Conservation (phyloP, 305 asterid genomes). For the Fraxinus floribunda region DNA sequence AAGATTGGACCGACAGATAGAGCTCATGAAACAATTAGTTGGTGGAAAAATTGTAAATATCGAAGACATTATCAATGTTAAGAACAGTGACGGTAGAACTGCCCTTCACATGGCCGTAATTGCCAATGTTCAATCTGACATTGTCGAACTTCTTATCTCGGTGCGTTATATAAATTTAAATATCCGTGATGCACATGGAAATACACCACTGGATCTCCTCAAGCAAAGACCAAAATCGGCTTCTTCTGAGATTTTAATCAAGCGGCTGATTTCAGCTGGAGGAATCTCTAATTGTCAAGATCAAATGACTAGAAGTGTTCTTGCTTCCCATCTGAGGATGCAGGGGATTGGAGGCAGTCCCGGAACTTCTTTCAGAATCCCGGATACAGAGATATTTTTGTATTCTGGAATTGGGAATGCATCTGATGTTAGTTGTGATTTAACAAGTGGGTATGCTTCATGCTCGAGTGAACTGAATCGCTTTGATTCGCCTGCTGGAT, state of each 20-base stretch:
- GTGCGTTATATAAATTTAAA: slow-evolving; percentile 49
- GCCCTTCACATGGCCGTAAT: slow-evolving; percentile 74
- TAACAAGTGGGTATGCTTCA: slow-evolving; percentile 36
- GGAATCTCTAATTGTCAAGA: slow-evolving; percentile 54
- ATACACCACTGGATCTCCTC: slow-evolving; percentile 72
- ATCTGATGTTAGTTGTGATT: slow-evolving; percentile 32
- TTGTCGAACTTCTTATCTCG: slow-evolving; percentile 77
- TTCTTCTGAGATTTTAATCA: slow-evolving; percentile 65
- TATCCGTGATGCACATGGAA: slow-evolving; percentile 54
- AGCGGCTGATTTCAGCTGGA: slow-evolving; percentile 63
- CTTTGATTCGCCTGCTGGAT: slow-evolving; percentile 25
- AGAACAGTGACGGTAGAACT: slow-evolving; percentile 67
- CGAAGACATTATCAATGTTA: slow-evolving; percentile 48
- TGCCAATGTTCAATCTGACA: slow-evolving; percentile 52
- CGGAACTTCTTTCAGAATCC: slow-evolving; percentile 68
- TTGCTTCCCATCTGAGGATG: slow-evolving; percentile 58
- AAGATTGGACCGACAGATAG: slow-evolving; percentile 61
- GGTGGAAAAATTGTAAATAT: slow-evolving; percentile 32
- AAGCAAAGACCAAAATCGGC: slow-evolving; percentile 56
- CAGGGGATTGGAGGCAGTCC: slow-evolving; percentile 72
- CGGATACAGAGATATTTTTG: slow-evolving; percentile 69
- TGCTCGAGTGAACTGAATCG: slow-evolving; percentile 52
- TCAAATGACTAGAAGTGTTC: slow-evolving; percentile 32
- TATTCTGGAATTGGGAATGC: slow-evolving; percentile 47
- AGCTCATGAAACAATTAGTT: slow-evolving; percentile 51